Base-by-base conservation (phyloP, 345 rosid species). In the Leavenworthia alabamica region DNA sequence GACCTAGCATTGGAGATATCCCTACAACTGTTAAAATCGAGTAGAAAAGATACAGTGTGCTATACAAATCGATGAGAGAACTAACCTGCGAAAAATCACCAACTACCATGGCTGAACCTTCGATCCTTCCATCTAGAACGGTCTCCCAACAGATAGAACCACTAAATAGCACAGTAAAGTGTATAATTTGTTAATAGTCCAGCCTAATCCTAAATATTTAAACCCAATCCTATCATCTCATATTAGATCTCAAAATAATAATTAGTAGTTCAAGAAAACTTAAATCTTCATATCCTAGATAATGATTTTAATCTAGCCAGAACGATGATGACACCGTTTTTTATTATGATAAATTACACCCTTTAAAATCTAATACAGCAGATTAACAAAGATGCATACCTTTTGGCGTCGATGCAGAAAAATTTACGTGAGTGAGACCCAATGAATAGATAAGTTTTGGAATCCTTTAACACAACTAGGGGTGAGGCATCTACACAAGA, bases 401-500 rank as follows among this genome's bases (percentile, higher is more conserved):
- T 86, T 65, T 77, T 78, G 17, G 88, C 94, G 52, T 85, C 73
- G 53, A 89, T 48, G 60, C 97, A 80, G 7, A 78, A 58, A 74
- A 93, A 89, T 46, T 75, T 86, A 33, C 74, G 77, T 2, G 97
- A 81, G 71, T 93, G 99, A 55, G 99, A 89, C 69, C 99, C 99
- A 75, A 89, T 76, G 75, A 93, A 83, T 35, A 89, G 46, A 81
- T 78, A 87, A 47, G 79, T 49, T 68, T 89, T 83, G 0, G 79
- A 75, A 46, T 77, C 75, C 68, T 72, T 82, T 56, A 81, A 66
- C 40, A 89, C 94, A 40, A 87, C 50, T 39, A 89, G 76, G 23
- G 94, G 96, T 0, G 99, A 93, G 56, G 96, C 94, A 79, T 93
- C 99, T 62, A 89, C 90, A 65, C 99, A 93, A 56, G 97, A 87